phyloP scores from a whole-genome alignment of 169 alveolate genomes.

The Plasmodium vinckei region DNA sequence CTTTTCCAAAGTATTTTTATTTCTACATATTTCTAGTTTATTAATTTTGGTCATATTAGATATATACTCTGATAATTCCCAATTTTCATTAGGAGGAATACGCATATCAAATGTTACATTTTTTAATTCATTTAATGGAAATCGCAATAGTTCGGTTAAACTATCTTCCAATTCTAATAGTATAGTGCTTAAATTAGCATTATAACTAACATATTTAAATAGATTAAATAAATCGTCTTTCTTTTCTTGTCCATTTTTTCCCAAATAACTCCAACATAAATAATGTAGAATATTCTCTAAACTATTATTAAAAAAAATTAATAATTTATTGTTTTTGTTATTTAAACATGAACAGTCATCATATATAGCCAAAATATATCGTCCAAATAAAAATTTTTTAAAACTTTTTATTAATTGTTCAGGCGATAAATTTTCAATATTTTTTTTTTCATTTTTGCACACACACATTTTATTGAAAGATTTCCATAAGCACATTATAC shows the following conservation, averaged over 20 bases:
- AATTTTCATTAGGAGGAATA: neutral
- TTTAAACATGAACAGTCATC: neutral
- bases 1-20: neutral
- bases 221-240: neutral
- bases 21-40: neutral
- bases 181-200: too few relatives aligned
- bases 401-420: slow-evolving; percentile 14
- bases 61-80: slow-evolving; percentile 5
- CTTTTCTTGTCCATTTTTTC: neutral
- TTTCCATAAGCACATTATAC: neutral
- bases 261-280: neutral
- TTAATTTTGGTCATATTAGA: neutral
- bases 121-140: neutral
- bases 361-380: slow-evolving; percentile 1
- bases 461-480: neutral
- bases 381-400: too few relatives aligned
- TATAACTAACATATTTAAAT: neutral
- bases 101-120: neutral
- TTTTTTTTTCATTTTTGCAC: neutral
- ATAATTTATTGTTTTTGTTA: neutral
- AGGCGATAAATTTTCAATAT: neutral
- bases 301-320: neutral
- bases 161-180: neutral
- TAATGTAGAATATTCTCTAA: neutral
- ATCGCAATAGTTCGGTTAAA: neutral